Evolutionary conservation across 257 asterid genomes (phyloP).

Genomic region (Jasminum sambac): DNA sequence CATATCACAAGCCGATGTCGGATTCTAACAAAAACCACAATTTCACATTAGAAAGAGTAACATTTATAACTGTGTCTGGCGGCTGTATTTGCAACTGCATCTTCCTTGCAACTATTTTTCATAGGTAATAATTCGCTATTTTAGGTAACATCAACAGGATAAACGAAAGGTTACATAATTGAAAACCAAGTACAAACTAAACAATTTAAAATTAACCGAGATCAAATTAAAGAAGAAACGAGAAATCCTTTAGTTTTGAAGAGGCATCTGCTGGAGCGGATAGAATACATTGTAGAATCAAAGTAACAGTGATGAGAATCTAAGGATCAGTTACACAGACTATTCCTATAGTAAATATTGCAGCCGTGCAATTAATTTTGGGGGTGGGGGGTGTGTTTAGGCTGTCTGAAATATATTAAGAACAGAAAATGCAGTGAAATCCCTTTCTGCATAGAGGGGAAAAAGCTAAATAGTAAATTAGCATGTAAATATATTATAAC

Average conservation of each 20-base stretch:
- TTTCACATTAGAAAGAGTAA: slow-evolving; percentile 13
- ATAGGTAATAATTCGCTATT: slow-evolving; percentile 14
- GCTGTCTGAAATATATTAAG: not conserved
- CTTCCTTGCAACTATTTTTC: not conserved
- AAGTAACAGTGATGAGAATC: not conserved
- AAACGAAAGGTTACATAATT: not conserved
- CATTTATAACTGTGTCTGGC: slow-evolving; percentile 13
- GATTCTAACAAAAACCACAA: not conserved
- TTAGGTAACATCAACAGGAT: not conserved
- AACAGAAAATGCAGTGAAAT: not conserved
- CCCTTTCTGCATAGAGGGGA: not conserved
- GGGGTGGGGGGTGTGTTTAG: not conserved
- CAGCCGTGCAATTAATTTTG: not conserved
- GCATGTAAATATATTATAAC: not conserved
- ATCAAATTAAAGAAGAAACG: slow-evolving; percentile 3
- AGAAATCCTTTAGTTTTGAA: not conserved
- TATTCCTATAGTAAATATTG: not conserved
- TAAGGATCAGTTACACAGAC: not conserved
- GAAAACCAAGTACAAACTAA: not conserved
- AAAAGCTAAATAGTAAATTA: not conserved
- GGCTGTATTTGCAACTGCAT: slow-evolving; percentile 5
- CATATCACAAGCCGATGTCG: no score
- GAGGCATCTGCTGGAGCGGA: not conserved
- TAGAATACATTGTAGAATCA: not conserved
- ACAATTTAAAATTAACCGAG: not conserved